Evolutionary conservation across 1,139 yeast species (phyloP), one percentile per base, ranked within the genome.

Genomic region (Magnusiomyces sp.): DNA sequence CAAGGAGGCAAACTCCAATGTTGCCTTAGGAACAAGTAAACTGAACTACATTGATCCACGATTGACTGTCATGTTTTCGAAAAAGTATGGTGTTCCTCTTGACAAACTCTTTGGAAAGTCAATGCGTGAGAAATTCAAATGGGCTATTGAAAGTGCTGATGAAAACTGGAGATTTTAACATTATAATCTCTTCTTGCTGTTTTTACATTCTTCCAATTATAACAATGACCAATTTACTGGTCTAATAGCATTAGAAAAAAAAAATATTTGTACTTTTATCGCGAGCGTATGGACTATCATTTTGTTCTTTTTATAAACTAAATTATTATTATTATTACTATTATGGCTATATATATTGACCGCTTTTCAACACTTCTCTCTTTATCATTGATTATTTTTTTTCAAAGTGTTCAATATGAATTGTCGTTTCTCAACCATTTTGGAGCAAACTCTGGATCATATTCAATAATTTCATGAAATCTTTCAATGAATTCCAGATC

Each of bases 41-140:
- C 81, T 87, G 76, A 90, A 90, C 67, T 90, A 90, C 72, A 90
- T 90, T 55, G 98, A 92, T 67, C 98, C 98, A 27, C 75, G 98
- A 59, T 72, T 92, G 59, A 82, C 95, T 0, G 97, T 87, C 45
- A 81, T 87, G 76, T 92, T 89, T 67, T 79, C 95, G 47, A 89
- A 89, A 67, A 86, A 81, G 67, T 88, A 73, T 63, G 74, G 79
- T 52, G 97, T 92, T 27, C 97, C 97, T 11, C 83, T 92, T 53
- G 97, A 90, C 66, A 89, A 87, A 68, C 74, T 92, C 49, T 89
- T 92, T 60, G 84, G 97, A 23, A 89, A 88, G 68, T 85, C 97
- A 0, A 72, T 90, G 57, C 74, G 97, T 56, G 97, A 90, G 44
- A 90, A 90, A 71, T 90, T 90, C 69, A 82, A 79, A 49, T 90